Evolutionary conservation across 1,284 basidiomycete species (phyloP), one percentile per base, ranked within the genome.

Genomic region (Ustilago esculenta): DNA sequence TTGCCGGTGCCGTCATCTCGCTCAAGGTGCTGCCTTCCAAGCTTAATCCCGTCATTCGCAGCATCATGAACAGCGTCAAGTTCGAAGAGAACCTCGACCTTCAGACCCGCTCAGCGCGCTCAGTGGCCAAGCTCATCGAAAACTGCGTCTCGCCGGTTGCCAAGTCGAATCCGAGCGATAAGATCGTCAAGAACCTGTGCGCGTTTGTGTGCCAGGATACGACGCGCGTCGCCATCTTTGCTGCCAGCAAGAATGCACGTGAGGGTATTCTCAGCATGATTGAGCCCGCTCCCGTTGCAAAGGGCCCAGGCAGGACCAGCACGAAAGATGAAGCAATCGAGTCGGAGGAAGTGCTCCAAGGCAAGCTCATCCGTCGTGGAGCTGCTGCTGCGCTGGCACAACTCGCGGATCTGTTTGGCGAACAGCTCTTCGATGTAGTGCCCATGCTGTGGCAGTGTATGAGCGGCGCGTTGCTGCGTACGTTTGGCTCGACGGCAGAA

Each of bases 51-150:
- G 89, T 99, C 40, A 94, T 99, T 49, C 93, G 96, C 83, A 93
- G 92, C 33, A 89, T 98, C 70, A 98, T 98, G 91, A 96, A 95
- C 71, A 92, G 93, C 32, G 90, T 98, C 84, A 98, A 98, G 33
- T 63, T 61, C 42, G 89, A 80, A 92, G 91, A 92, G 73, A 97
- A 95, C 68, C 60, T 88, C 27, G 90, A 96, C 72, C 85, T 98
- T 10, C 96, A 99, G 82, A 87, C 85, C n/a, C 90, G 94, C 24
- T 93, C 93, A 0, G 94, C 96, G 0, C 85, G 86, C 0, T 89
- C 93, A 0, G 90, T 98, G 7, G 92, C 93, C 11, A 87, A 88
- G 4, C 92, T 99, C 82, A 87, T 98, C 60, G 88, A 90, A 43
- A 91, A 92, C 78, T 97, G 94, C 82, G 87, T 57, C 17, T 56